Evolutionary conservation across 768 basidiomycete genomes (phyloP).

Genomic region (Kwoniella shandongensis): DNA sequence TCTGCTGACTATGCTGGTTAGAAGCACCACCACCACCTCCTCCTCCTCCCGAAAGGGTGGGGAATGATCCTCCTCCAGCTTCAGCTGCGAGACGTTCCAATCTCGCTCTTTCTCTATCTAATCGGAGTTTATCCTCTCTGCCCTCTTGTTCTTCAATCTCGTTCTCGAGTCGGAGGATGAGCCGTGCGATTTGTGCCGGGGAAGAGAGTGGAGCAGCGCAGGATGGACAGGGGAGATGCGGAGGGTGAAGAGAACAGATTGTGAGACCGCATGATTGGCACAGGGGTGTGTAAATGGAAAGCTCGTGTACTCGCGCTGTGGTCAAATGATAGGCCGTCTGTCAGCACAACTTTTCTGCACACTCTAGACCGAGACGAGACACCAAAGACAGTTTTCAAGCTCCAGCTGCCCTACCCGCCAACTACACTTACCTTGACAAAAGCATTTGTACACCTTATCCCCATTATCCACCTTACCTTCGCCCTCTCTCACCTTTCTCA

Average conservation of each 20-base stretch:
- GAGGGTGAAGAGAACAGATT: conserved; percentile 50
- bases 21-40: not conserved
- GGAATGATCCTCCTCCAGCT: conserved; percentile 49
- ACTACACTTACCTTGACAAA: conserved; percentile 49
- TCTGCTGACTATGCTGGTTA: too few relatives aligned
- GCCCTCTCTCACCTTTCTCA: conserved; percentile 30
- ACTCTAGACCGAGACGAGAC: too few relatives aligned
- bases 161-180: conserved; percentile 35
- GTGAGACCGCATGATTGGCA: conserved; percentile 53
- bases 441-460: conserved; percentile 34
- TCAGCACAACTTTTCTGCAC: too few relatives aligned
- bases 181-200: conserved; percentile 38
- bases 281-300: conserved; percentile 52
- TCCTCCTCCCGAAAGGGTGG: conserved; percentile 23
- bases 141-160: conserved; percentile 43
- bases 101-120: conserved; percentile 33
- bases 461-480: conserved; percentile 30
- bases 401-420: not conserved
- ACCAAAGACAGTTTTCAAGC: too few relatives aligned
- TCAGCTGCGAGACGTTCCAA: conserved; percentile 28
- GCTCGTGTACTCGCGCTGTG: conserved; percentile 48
- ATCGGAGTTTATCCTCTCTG: conserved; percentile 33
- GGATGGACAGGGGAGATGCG: conserved; percentile 53
- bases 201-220: conserved; percentile 39
- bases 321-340: not conserved